Percentiles rank a stretch among this genome's conserved stretches.
phyloP scores from a whole-genome alignment of 108 stramenopile genomes.

The Cyclotella sp. region DNA sequence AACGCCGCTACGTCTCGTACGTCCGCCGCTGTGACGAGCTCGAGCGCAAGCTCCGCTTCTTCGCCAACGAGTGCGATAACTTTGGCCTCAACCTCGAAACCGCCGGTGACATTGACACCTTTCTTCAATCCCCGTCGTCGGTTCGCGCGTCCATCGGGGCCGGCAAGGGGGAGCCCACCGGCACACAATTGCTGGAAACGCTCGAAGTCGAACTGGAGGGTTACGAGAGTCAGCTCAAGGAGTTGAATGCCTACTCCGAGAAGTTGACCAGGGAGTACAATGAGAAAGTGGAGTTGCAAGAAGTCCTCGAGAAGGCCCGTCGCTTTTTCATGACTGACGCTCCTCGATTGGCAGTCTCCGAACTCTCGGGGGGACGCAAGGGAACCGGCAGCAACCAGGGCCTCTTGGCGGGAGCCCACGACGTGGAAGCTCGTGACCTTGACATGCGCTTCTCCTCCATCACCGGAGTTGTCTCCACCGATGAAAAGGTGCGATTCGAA shows the following conservation, averaged over 20 bases:
- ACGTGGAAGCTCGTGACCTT: constrained; percentile 70
- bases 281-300: constrained; percentile 96
- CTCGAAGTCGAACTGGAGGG: constrained; percentile 92
- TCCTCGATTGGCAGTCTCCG: constrained; percentile 83
- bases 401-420: constrained; percentile 60
- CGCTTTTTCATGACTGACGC: constrained; percentile 92
- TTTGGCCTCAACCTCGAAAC: constrained; percentile 81
- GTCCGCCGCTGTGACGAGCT: constrained; percentile 98
- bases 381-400: constrained; percentile 47
- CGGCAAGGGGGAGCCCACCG: constrained; percentile 47
- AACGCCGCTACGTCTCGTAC: constrained; percentile 96
- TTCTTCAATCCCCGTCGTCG: constrained; percentile 56
- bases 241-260: constrained; percentile 93
- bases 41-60: constrained; percentile 97
- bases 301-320: constrained; percentile 94
- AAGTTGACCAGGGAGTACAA: constrained; percentile 97
- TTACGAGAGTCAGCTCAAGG: constrained; percentile 91
- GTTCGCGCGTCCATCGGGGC: constrained; percentile 42
- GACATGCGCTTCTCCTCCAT: constrained; percentile 97
- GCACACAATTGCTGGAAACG: constrained; percentile 81
- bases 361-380: constrained; percentile 46
- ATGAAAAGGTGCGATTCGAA: constrained; percentile 94
- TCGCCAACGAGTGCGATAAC: constrained; percentile 87
- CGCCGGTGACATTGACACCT: constrained; percentile 72
- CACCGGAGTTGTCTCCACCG: constrained; percentile 92